A percentile compares a stretch with the other conserved stretches of the same genome.
These are phyloP conservation scores for Suillus ampliporus DNA, from an alignment of 768 basidiomycete genomes.

Conservation along the genomic window DNA sequence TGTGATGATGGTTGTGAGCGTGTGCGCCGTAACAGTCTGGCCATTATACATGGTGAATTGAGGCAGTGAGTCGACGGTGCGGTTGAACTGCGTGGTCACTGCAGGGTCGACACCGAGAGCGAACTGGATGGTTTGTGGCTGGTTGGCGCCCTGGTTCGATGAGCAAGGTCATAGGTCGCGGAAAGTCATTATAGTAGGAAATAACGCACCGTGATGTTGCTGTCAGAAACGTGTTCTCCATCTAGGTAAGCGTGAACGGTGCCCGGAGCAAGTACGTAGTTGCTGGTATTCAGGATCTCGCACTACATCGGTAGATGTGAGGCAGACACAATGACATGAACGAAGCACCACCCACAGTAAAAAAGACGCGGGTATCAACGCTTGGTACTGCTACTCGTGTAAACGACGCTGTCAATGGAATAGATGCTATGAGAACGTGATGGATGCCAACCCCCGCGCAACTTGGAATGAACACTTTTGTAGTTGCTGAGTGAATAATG, in stretches of 20 bases:
- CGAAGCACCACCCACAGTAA: slow-evolving; percentile 18
- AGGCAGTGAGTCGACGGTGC: slow-evolving; percentile 18
- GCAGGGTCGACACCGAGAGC: slow-evolving; percentile 23
- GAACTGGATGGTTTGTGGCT: slow-evolving; percentile 26
- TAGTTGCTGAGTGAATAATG: slow-evolving; percentile 23
- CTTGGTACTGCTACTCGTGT: slow-evolving; percentile 30
- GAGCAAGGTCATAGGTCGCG: not conserved
- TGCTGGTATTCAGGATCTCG: slow-evolving; percentile 32
- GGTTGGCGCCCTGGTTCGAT: slow-evolving; percentile 15
- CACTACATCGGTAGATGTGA: slow-evolving; percentile 16
- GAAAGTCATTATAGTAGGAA: not conserved
- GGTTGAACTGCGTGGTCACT: slow-evolving; percentile 24
- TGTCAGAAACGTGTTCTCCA: slow-evolving; percentile 33
- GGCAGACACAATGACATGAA: not conserved
- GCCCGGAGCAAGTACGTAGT: slow-evolving; percentile 34
- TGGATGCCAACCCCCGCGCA: slow-evolving; percentile 4
- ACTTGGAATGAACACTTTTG: slow-evolving; percentile 23
- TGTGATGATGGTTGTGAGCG: slow-evolving; percentile 21
- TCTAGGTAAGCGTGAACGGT: slow-evolving; percentile 33
- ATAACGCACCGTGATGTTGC: slow-evolving; percentile 24
- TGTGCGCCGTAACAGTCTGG: slow-evolving; percentile 24
- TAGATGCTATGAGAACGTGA: slow-evolving; percentile 28
- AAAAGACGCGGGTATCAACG: slow-evolving; percentile 24
- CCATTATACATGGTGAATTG: slow-evolving; percentile 9
- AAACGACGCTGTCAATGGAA: slow-evolving; percentile 27